Base-by-base conservation (phyloP, 345 rosid genomes). In the Dimocarpus longan region DNA sequence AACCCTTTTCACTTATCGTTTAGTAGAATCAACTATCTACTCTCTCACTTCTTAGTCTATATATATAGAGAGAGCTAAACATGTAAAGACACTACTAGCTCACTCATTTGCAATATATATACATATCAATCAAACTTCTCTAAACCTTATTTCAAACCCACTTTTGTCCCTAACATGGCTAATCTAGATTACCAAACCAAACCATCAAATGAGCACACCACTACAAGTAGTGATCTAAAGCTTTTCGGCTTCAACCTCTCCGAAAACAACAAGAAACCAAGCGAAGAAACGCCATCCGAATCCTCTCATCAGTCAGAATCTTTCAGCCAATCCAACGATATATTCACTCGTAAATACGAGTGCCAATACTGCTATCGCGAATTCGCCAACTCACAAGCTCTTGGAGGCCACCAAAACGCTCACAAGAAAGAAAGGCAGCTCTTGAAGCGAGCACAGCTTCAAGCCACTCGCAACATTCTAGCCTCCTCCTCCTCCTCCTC, bases 401-500 rank as follows among this genome's bases (percentile, higher is more conserved):
- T 95, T 22, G 98, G 98, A 6, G 98, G 98, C 72, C 98, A 95
- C 80, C 98, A 95, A 80, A 95, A 95, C 93, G 98, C 98, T 16
- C 98, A 95, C 88, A 95, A 93, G 91, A 95, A 95, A 76, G 98
- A 95, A 78, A 89, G 98, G 64, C 98, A 88, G 77, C 91, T 89
- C 24, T 84, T 93, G 56, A 95, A 95, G 83, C 91, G 94, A 0
- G 93, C 93, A 19, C 98, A 91, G 76, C 81, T 95, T 84, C 82
- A 89, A 81, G 92, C 97, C 63, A 75, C 68, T 77, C 87, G 88
- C 2, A 80, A 52, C 59, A 54, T 54, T 42, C 40, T 80, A 26
- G 79, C 84, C 22, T 76, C 85, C 39, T 81, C 82, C 74, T 81
- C 82, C 74, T 79, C 77, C 0, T 40, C 77, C 37, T 32, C 37